Evolutionary conservation across 768 basidiomycete genomes (phyloP).

Genomic region (Suillus ampliporus): DNA sequence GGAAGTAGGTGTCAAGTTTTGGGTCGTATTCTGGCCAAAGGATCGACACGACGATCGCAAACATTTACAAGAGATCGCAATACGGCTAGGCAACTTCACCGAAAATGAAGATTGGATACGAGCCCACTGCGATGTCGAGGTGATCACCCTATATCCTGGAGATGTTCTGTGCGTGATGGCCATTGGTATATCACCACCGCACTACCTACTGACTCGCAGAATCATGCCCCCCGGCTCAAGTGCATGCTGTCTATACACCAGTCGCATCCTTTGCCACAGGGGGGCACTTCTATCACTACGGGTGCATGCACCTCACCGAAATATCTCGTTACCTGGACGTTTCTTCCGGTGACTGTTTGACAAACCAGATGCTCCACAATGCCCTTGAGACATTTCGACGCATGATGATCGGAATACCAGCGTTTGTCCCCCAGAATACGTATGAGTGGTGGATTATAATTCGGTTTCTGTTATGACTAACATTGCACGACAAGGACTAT

Average conservation of each 20-base stretch:
- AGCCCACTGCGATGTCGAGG: neutral
- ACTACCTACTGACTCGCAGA: neutral
- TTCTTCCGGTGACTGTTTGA: neutral
- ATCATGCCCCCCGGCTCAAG: constrained; percentile 14
- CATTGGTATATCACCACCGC: neutral
- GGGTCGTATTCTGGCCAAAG: neutral
- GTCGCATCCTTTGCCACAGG: constrained; percentile 9
- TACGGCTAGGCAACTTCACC: neutral
- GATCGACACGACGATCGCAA: neutral
- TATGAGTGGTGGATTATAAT: neutral
- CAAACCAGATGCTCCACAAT: neutral
- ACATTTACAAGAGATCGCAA: neutral
- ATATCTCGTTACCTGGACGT: neutral
- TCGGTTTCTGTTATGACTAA: no score
- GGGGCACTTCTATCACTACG: constrained; percentile 14
- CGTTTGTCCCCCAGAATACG: neutral
- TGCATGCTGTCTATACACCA: constrained; percentile 14
- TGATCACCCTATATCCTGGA: neutral
- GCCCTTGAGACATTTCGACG: neutral
- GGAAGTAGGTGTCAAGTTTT: neutral
- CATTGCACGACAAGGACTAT: neutral
- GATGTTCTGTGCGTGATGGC: no score
- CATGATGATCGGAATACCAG: constrained; percentile 6
- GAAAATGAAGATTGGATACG: neutral
- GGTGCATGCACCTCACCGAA: constrained; percentile 15